phyloP scores from a whole-genome alignment of 2,329 filamentous ascomycete genomes.

The Colletotrichum chlorophyti region DNA sequence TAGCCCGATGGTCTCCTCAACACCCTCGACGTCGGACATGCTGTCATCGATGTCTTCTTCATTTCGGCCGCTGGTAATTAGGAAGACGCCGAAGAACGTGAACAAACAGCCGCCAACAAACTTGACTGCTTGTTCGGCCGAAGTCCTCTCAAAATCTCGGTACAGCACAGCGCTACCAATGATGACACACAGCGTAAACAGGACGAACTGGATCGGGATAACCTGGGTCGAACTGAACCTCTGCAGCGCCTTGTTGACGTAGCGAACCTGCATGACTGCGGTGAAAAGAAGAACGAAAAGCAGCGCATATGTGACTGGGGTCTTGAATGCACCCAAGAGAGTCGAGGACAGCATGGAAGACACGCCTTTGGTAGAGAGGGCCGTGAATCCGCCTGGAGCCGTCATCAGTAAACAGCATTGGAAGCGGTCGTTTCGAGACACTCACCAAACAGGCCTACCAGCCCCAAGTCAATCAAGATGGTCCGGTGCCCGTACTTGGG shows the following conservation, averaged over 20 bases:
- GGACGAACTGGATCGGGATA: conserved; percentile 96
- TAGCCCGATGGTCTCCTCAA: conserved; percentile 70
- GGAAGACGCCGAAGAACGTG: conserved; percentile 96
- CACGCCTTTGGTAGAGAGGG: conserved; percentile 93
- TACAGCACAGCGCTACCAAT: conserved; percentile 92
- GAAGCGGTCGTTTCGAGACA: not conserved
- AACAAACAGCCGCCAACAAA: conserved; percentile 90
- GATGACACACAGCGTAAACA: conserved; percentile 96
- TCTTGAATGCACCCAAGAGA: conserved; percentile 86
- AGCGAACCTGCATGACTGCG: conserved; percentile 95
- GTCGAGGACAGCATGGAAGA: conserved; percentile 94
- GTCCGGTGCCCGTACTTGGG: conserved; percentile 82
- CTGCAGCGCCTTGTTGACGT: conserved; percentile 87
- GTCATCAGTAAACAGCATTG: not conserved
- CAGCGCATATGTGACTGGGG: conserved; percentile 90
- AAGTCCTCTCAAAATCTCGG: conserved; percentile 89
- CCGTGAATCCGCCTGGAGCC: conserved; percentile 85
- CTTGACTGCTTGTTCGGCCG: conserved; percentile 74
- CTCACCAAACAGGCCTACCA: conserved; percentile 91
- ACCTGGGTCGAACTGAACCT: conserved; percentile 97
- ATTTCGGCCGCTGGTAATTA: conserved; percentile 86
- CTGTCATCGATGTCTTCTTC: conserved; percentile 63
- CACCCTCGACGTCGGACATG: conserved; percentile 62
- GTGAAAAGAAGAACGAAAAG: conserved; percentile 80
- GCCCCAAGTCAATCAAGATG: conserved; percentile 89